phyloP scores from a whole-genome alignment of 495 filamentous ascomycete genomes.

The Elaphomyces granulatus region DNA sequence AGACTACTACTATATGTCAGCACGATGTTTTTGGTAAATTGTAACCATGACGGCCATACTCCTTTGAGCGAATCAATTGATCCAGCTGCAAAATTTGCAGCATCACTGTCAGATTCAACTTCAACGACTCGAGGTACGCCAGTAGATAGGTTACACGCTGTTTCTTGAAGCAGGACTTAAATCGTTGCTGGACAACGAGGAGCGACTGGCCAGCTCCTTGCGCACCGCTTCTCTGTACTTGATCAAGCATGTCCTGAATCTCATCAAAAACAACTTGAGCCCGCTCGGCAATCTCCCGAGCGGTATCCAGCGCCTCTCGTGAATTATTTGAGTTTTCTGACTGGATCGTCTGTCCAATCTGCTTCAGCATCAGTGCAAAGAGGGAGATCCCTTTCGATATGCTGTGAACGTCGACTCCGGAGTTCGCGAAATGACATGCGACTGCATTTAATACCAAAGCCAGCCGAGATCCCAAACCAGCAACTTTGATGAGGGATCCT shows the following conservation, averaged over 20 bases:
- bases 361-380: conserved; percentile 31
- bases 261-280: conserved; percentile 29
- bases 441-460: conserved; percentile 32
- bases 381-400: conserved; percentile 33
- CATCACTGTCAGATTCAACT: conserved; percentile 31
- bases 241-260: conserved; percentile 31
- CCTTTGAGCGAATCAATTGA: conserved; percentile 10
- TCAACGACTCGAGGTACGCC: conserved; percentile 31
- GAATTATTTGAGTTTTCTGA: conserved; percentile 15
- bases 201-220: conserved; percentile 15
- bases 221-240: conserved; percentile 22
- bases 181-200: conserved; percentile 23
- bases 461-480: conserved; percentile 30
- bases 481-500: conserved; percentile 20
- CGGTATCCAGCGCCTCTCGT: conserved; percentile 22
- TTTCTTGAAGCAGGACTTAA: conserved; percentile 33
- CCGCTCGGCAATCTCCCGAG: conserved; percentile 26
- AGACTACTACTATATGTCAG: not conserved
- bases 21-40: not conserved
- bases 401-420: conserved; percentile 30
- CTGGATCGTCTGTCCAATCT: conserved; percentile 23
- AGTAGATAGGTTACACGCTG: conserved; percentile 31
- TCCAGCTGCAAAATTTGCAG: conserved; percentile 28
- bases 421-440: conserved; percentile 27
- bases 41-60: conserved; percentile 1